phyloP scores from a whole-genome alignment of 2,329 filamentous ascomycete species.

The Dothistroma septosporum region DNA sequence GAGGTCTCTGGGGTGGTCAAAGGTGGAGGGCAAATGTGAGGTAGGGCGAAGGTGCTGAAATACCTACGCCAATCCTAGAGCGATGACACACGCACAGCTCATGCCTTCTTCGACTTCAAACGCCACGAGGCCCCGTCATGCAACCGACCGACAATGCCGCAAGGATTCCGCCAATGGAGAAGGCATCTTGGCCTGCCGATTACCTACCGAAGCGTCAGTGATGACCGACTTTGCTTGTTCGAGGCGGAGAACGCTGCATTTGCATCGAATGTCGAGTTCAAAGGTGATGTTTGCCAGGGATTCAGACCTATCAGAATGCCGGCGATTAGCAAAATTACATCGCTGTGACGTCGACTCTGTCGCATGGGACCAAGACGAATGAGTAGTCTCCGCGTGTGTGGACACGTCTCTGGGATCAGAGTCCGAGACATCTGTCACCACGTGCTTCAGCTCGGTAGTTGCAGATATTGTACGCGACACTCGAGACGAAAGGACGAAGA shows the following conservation, averaged over 20 bases:
- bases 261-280: constrained; percentile 5
- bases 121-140: not conserved
- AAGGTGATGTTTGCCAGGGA: constrained; percentile 4
- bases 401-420: not conserved
- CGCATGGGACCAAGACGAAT: not conserved
- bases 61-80: not conserved
- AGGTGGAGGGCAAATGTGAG: not conserved
- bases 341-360: not conserved
- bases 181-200: not conserved
- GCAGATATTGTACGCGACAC: not conserved
- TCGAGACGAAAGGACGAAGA: not conserved
- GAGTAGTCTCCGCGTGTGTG: not conserved
- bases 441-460: not conserved
- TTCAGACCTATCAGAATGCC: constrained; percentile 9
- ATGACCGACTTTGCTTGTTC: constrained; percentile 4
- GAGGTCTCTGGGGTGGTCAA: no score
- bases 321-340: constrained; percentile 8
- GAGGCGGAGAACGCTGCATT: constrained; percentile 3
- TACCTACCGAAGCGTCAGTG: not conserved
- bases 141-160: constrained; percentile 1
- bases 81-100: constrained; percentile 1
- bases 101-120: not conserved
- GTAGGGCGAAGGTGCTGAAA: not conserved
- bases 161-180: not conserved
- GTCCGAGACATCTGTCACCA: not conserved